Conservation (phyloP, 805 yeast genomes). For the Ogataea pilisensis region DNA sequence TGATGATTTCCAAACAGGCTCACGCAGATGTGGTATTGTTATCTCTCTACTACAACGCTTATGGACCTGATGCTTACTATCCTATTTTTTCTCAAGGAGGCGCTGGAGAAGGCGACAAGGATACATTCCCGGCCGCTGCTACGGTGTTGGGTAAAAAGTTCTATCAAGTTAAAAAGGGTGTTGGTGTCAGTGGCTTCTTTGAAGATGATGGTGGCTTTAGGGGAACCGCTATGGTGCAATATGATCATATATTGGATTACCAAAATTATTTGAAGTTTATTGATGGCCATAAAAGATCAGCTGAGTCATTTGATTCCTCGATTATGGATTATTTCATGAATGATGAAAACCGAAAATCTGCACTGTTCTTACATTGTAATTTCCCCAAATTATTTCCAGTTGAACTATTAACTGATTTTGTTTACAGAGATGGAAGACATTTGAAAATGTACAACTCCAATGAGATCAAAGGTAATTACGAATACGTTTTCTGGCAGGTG, state of each 20-base stretch:
- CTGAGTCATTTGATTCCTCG: slow-evolving; percentile 13
- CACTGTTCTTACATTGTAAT: slow-evolving; percentile 38
- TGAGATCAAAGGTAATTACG: slow-evolving; percentile 16
- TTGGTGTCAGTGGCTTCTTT: slow-evolving; percentile 43
- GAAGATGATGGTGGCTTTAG: slow-evolving; percentile 28
- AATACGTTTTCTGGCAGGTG: slow-evolving; percentile 17
- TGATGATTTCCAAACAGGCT: slow-evolving; percentile 50
- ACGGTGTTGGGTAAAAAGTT: slow-evolving; percentile 42
- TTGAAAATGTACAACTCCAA: slow-evolving; percentile 10
- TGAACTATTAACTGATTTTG: slow-evolving; percentile 30
- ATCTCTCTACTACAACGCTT: slow-evolving; percentile 55
- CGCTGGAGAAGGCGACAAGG: slow-evolving; percentile 82
- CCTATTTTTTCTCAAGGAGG: slow-evolving; percentile 55
- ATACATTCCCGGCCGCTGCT: slow-evolving; percentile 71
- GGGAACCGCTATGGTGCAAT: slow-evolving; percentile 49
- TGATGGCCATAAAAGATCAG: slow-evolving; percentile 16
- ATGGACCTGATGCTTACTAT: slow-evolving; percentile 57
- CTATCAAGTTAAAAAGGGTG: slow-evolving; percentile 52
- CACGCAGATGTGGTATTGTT: slow-evolving; percentile 53
- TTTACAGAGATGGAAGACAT: slow-evolving; percentile 12
- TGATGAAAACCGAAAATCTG: slow-evolving; percentile 13
- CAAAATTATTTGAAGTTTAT: slow-evolving; percentile 17
- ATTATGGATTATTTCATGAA: slow-evolving; percentile 18
- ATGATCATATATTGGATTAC: slow-evolving; percentile 40
- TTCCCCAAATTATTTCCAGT: slow-evolving; percentile 47